Conservation (phyloP, 1,284 basidiomycete species). For the Irpex lacteus region DNA sequence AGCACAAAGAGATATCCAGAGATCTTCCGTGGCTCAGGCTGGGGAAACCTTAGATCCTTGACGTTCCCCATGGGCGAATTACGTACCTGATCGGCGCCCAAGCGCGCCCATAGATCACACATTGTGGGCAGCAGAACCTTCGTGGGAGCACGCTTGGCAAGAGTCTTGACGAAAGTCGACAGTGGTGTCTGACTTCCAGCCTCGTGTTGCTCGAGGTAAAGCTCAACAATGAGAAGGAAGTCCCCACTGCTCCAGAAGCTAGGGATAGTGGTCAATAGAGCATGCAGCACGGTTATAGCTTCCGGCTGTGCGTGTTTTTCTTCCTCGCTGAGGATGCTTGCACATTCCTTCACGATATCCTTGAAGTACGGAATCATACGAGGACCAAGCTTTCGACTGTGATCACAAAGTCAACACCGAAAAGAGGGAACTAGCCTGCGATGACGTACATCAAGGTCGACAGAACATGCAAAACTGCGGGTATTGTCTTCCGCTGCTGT, state of each 20-base stretch:
- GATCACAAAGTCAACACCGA: conserved; percentile 8
- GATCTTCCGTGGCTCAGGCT: conserved; percentile 18
- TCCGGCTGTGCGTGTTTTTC: conserved; percentile 28
- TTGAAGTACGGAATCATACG: conserved; percentile 83
- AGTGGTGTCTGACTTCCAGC: conserved; percentile 28
- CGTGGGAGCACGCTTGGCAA: conserved; percentile 69
- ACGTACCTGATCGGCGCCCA: conserved; percentile 20
- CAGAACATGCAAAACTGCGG: conserved; percentile 51
- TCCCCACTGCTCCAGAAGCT: conserved; percentile 71
- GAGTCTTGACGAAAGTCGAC: conserved; percentile 45
- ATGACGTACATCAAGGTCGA: conserved; percentile 56
- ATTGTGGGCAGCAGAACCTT: conserved; percentile 68
- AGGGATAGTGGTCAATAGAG: conserved; percentile 59
- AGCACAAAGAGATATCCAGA: conserved; percentile 69
- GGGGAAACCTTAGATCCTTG: background rate
- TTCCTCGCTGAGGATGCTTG: conserved; percentile 45
- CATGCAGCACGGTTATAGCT: conserved; percentile 50
- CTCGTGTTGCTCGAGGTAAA: conserved; percentile 50
- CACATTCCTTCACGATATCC: conserved; percentile 61
- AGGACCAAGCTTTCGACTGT: conserved; percentile 76
- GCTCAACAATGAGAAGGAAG: conserved; percentile 49
- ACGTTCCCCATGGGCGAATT: background rate
- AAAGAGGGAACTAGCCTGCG: background rate
- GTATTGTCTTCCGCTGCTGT: conserved; percentile 34
- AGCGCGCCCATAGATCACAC: conserved; percentile 50